Evolutionary conservation across 176 grass and related monocot genomes (phyloP).

Genomic region (Oryza australiensis): DNA sequence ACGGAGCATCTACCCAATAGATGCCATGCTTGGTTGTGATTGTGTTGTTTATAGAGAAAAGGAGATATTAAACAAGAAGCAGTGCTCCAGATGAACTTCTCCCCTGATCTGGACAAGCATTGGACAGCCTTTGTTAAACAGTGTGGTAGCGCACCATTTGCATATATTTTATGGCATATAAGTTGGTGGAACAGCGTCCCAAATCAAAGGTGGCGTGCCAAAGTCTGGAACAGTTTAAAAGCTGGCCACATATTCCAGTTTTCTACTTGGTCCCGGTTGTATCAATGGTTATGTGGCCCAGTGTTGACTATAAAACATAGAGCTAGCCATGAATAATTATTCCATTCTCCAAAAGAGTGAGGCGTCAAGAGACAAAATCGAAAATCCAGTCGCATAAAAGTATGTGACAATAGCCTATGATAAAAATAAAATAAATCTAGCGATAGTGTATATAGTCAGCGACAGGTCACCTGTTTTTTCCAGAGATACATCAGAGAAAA

Average conservation of each 20-base stretch:
- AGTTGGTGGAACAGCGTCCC: background rate
- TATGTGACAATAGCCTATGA: background rate
- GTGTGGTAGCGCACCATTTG: background rate
- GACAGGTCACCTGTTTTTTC: background rate
- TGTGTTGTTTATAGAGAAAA: background rate
- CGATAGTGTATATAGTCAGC: background rate
- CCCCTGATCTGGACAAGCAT: background rate
- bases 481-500: background rate
- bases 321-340: background rate
- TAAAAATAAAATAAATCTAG: background rate
- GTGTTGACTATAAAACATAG: background rate
- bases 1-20: background rate
- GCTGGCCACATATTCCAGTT: slow-evolving; percentile 1
- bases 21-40: background rate
- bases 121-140: background rate
- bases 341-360: slow-evolving; percentile 3
- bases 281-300: background rate
- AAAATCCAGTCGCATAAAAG: background rate
- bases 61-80: background rate
- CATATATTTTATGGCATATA: background rate
- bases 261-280: background rate
- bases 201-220: slow-evolving; percentile 9
- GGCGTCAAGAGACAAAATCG: background rate
- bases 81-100: background rate
- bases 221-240: background rate